Base-by-base conservation (phyloP, 2,329 filamentous ascomycete genomes). In the Talaromyces sp. region DNA sequence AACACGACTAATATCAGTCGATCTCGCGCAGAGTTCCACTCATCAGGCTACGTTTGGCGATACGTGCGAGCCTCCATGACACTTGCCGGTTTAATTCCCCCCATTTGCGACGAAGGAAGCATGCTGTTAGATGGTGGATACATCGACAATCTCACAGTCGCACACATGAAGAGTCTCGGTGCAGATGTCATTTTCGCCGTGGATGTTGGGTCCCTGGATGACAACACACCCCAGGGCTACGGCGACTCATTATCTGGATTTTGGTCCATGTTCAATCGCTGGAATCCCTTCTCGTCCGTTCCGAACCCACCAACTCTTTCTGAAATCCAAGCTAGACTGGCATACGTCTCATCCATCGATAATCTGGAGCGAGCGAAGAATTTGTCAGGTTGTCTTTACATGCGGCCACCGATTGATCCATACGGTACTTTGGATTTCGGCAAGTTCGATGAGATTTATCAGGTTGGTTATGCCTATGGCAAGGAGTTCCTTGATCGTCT, bases 1-100 rank as follows among this genome's bases (percentile, higher is more conserved):
- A 99, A 99, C 75, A 97, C 94, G 0, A 99, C 95, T 33, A 99
- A 97, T 72, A 97, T 99, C 75, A 95, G 89, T 77, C 95, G 96
- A 72, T 94, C 89, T 56, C 84, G 93, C 17, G 86, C 86, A 3
- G 94, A 99, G 70, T 92, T 95, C 61, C 94, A 99, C 73, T 97
- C 91, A 0, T 94, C 89, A 55, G 94, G 94, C 13, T 99, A 99
- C 67, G 93, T 94, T 0, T 99, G 94, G 94, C 85, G 95, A 37
- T 99, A 99, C 66, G 90, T 99, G 20, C 85, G 94, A 41, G 94
- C 94, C 0, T 96, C 91, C 10, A 99, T 99, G 94, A 95, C 92
- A 1, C 82, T 99, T 3, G 94, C 94, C 0, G 94, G 95, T 2
- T 77, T 99, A 9, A 79, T 99, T 6, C 95, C 95, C 11, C 94